phyloP scores from a whole-genome alignment of 2,329 filamentous ascomycete species.

The Escovopsis sp. region DNA sequence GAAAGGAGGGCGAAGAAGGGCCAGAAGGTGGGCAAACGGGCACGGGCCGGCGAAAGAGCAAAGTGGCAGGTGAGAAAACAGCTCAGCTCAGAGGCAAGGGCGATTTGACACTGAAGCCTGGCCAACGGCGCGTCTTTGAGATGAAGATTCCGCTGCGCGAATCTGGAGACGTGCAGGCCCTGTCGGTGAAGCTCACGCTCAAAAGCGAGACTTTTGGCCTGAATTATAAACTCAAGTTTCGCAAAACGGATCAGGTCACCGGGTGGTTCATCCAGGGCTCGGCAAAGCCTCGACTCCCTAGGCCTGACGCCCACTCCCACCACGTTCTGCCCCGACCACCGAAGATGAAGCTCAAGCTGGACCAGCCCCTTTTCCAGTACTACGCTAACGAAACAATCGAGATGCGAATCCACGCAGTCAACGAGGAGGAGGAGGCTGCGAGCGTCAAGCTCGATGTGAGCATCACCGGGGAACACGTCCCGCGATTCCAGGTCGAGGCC shows the following conservation, averaged over 20 bases:
- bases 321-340: slow-evolving; percentile 78
- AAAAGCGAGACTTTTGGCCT: slow-evolving; percentile 52
- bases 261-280: slow-evolving; percentile 36
- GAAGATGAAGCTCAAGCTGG: slow-evolving; percentile 65
- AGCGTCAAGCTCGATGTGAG: slow-evolving; percentile 55
- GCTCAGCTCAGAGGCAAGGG: slow-evolving; percentile 36
- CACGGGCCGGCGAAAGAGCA: not conserved
- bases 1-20: slow-evolving; percentile 2
- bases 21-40: not conserved
- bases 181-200: slow-evolving; percentile 48
- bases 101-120: slow-evolving; percentile 51
- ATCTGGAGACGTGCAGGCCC: slow-evolving; percentile 58
- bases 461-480: slow-evolving; percentile 44
- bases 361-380: slow-evolving; percentile 52
- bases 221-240: slow-evolving; percentile 45
- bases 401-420: slow-evolving; percentile 56
- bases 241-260: slow-evolving; percentile 24
- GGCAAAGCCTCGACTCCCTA: slow-evolving; percentile 30
- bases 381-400: slow-evolving; percentile 70
- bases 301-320: slow-evolving; percentile 39
- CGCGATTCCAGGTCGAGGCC: slow-evolving; percentile 28
- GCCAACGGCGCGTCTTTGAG: slow-evolving; percentile 54
- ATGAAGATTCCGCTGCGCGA: slow-evolving; percentile 64
- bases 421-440: slow-evolving; percentile 71
- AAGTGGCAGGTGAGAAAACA: slow-evolving; percentile 15